Evolutionary conservation across 1,284 basidiomycete genomes (phyloP), one percentile per base, ranked within the genome.

Genomic region (Naganishia sp.): DNA sequence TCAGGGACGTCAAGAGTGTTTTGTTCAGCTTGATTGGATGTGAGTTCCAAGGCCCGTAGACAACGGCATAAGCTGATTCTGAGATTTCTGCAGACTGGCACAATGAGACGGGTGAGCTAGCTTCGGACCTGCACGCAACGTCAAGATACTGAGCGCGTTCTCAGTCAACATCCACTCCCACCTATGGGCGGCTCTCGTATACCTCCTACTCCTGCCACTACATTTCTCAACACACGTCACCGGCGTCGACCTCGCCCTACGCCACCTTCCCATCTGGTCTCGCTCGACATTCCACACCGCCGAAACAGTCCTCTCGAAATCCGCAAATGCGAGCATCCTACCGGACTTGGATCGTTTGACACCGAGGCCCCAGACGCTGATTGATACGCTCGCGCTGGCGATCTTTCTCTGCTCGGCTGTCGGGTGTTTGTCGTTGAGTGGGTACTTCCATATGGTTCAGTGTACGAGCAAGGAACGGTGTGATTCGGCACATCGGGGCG

Each of bases 141-240:
- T 25, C 44, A 64, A 16, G 6, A 50, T 28, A 60, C 45, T 57
- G 55, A 50, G 25, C 44, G 39, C 42, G 11, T 21, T 31, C 57
- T 11, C 69, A 92, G 90, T 95, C 69, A 95, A 96, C 79, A 93
- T 95, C 61, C 91, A 94, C 78, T 90, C 85, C 60, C 93, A 95
- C 75, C 82, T 94, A 9, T 85, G 86, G 82, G 91, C 88, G 36
- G 87, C 88, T 18, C 74, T 87, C 13, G 74, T 90, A 60, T 92
- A 93, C 75, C 65, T 81, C 42, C 84, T 87, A 72, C 81, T 91
- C 63, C 76, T 88, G 55, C 79, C 79, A 50, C 79, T 82, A 10
- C 82, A 81, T 66, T 81, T 87, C 72, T 77, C 87, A 61, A 77
- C 77, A 36, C 76, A 79, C 48, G 81, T 65, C 66, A 75, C 75